Conservation (phyloP, 768 basidiomycete species). For the Boletus rubropictus region DNA sequence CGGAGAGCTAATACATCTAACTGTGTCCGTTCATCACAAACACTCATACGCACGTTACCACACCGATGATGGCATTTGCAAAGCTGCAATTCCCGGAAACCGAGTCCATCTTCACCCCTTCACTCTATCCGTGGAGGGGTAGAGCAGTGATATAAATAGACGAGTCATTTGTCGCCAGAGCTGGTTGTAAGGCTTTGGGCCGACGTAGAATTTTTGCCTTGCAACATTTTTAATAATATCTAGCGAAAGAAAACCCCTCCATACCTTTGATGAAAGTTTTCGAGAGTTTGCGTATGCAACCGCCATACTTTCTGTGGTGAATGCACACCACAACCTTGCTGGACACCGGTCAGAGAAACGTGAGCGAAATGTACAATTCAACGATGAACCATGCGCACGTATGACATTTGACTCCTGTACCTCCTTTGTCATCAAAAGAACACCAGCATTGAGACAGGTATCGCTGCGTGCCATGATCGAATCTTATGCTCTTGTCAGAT, state of each 20-base stretch:
- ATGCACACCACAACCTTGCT: constrained; percentile 79
- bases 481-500: constrained; percentile 24
- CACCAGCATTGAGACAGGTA: constrained; percentile 50
- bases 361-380: neutral
- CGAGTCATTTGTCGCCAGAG: constrained; percentile 23
- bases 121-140: constrained; percentile 26
- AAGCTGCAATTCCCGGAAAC: neutral
- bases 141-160: constrained; percentile 57
- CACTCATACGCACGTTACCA: neutral
- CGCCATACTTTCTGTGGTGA: constrained; percentile 80
- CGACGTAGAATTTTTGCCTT: constrained; percentile 35
- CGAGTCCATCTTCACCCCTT: neutral
- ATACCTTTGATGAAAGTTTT: constrained; percentile 55
- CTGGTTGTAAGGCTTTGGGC: constrained; percentile 9
- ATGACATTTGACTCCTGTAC: constrained; percentile 24
- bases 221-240: neutral
- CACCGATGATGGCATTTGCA: neutral
- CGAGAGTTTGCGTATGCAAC: constrained; percentile 59
- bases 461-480: constrained; percentile 37
- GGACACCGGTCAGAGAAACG: neutral
- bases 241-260: neutral
- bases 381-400: constrained; percentile 20
- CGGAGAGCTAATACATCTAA: constrained; percentile 8
- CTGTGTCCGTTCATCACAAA: neutral
- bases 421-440: constrained; percentile 55